Base-by-base conservation (phyloP, 305 asterid species). In the Solanum hybrid region DNA sequence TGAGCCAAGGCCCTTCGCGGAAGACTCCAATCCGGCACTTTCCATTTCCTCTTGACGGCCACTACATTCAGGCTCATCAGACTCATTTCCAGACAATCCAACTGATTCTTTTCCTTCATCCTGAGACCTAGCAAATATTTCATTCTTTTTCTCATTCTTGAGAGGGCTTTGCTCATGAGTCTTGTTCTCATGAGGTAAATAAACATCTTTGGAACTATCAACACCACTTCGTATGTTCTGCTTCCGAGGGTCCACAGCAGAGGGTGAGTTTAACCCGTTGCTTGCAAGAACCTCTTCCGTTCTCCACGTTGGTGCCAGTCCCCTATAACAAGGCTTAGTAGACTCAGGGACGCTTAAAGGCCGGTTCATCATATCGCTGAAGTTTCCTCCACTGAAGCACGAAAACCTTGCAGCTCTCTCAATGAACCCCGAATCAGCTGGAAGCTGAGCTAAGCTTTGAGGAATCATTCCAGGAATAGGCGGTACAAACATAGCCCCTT, bases 331-430 rank as follows among this genome's bases (percentile, higher is more conserved):
- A 2, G 96, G 94, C 91, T 89, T 92, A 24, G 91, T 1, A 12
- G 92, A 82, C 87, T 94, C 95, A 12, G 92, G 91, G 65, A 90
- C 20, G 4, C 86, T 77, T 72, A 93, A 91, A 14, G 95, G 68
- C 68, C 4, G 94, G 91, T 91, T 95, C 94, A 93, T 88, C 92
- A 93, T 89, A 89, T 95, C 94, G 7, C 90, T 93, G 11, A 95
- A 93, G 92, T 93, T 94, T 90, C 95, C 99, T 89, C 97, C 96
- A 90, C 94, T 91, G 80, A 97, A 97, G 93, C 97, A 95, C 1
- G 99, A 97, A 90, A 93, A 95, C 91, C 97, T 93, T 3, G 97
- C 98, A 7, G 98, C 99, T 91, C 99, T 91, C 91, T 97, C 98
- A 9, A 97, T 97, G 87, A 95, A 97, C 37, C 93, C 98, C 1